Evolutionary conservation across 345 rosid species (phyloP).

Genomic region (Boechera stricta): DNA sequence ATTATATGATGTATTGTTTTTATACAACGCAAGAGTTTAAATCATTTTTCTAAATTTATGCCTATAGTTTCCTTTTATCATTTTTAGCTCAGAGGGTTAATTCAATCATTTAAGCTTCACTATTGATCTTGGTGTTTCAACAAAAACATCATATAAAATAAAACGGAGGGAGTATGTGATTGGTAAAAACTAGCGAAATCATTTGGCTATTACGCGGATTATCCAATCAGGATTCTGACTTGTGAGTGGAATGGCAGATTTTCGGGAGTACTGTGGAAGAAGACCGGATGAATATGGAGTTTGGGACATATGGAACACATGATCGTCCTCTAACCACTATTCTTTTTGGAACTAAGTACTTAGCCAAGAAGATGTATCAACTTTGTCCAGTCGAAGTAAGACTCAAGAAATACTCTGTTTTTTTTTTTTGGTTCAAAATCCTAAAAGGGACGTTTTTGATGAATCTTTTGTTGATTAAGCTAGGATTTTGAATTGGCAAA

Average conservation of each 20-base stretch:
- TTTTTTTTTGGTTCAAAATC: background rate
- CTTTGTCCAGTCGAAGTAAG: slow-evolving; percentile 39
- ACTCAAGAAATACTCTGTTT: background rate
- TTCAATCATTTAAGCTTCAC: no score
- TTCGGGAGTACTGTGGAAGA: slow-evolving; percentile 4
- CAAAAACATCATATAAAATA: no score
- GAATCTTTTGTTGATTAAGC: background rate
- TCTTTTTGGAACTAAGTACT: slow-evolving; percentile 25
- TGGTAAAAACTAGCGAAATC: background rate
- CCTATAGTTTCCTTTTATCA: no score
- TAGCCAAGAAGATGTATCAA: slow-evolving; percentile 29
- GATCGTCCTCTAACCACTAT: slow-evolving; percentile 29
- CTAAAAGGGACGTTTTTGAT: background rate
- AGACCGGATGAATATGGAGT: slow-evolving; percentile 1
- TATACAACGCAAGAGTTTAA: no score
- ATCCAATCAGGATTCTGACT: background rate
- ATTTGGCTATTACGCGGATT: background rate
- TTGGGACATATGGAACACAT: slow-evolving; percentile 20
- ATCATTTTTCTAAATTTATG: no score
- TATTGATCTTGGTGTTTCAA: no score
- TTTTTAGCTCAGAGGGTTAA: no score
- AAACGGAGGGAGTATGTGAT: no score
- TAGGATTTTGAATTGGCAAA: slow-evolving; percentile 53
- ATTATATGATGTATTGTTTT: no score
- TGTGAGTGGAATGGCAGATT: slow-evolving; percentile 20